phyloP scores from a whole-genome alignment of 495 filamentous ascomycete species.

The Penicillium samsonianum region DNA sequence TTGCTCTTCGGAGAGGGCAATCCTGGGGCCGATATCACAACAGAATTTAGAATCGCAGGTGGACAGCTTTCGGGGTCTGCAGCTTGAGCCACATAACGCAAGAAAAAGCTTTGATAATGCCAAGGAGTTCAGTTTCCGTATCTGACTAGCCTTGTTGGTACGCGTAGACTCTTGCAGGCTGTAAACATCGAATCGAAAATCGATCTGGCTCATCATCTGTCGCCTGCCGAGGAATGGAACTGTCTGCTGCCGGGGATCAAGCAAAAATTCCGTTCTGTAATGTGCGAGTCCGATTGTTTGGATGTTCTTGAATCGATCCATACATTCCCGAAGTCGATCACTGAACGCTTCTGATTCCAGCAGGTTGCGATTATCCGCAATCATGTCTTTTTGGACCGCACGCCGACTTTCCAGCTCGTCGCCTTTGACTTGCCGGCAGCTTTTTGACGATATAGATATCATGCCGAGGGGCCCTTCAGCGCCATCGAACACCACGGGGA shows the following conservation, averaged over 20 bases:
- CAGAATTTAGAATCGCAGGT: slow-evolving; percentile 15
- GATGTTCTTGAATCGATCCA: slow-evolving; percentile 13
- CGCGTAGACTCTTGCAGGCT: slow-evolving; percentile 2
- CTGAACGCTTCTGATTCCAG: slow-evolving; percentile 18
- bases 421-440: slow-evolving; percentile 16
- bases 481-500: slow-evolving; percentile 17
- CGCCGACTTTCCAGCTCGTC: slow-evolving; percentile 17
- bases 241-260: slow-evolving; percentile 14
- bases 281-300: slow-evolving; percentile 14
- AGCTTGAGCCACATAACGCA: slow-evolving; percentile 13
- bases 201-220: slow-evolving; percentile 11
- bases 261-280: slow-evolving; percentile 19
- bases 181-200: slow-evolving; percentile 17
- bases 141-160: background rate
- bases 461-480: slow-evolving; percentile 8
- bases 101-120: slow-evolving; percentile 15
- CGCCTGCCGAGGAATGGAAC: slow-evolving; percentile 16
- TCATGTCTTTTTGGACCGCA: slow-evolving; percentile 14
- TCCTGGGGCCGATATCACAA: slow-evolving; percentile 13
- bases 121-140: slow-evolving; percentile 15
- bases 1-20: slow-evolving; percentile 16
- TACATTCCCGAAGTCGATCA: slow-evolving; percentile 12
- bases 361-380: slow-evolving; percentile 15
- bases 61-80: slow-evolving; percentile 12
- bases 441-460: slow-evolving; percentile 22